Conservation (phyloP, 2,329 filamentous ascomycete genomes). For the Capronia americana region DNA sequence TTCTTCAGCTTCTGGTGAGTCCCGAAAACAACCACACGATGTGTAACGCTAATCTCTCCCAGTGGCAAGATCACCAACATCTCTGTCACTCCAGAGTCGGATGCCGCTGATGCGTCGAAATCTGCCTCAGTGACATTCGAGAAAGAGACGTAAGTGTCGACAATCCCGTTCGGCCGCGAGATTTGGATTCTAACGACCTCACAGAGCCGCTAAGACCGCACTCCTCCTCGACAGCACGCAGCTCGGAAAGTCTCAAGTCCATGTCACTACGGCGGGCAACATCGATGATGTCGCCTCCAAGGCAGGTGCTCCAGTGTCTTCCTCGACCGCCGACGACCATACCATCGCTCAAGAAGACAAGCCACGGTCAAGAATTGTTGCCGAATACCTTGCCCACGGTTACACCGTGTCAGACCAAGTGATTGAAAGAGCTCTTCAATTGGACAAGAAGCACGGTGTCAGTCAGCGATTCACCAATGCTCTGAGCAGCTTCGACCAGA, state of each 20-base stretch:
- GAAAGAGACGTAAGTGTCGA: slow-evolving; percentile 73
- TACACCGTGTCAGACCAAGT: slow-evolving; percentile 81
- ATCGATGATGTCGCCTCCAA: slow-evolving; percentile 68
- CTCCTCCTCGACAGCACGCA: slow-evolving; percentile 97
- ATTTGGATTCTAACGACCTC: slow-evolving; percentile 3
- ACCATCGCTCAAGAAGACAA: slow-evolving; percentile 96
- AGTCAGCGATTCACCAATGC: slow-evolving; percentile 78
- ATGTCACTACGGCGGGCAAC: slow-evolving; percentile 75
- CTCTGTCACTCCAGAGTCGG: slow-evolving; percentile 69
- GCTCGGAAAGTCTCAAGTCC: slow-evolving; percentile 75
- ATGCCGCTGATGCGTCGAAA: slow-evolving; percentile 68
- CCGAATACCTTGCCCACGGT: slow-evolving; percentile 95
- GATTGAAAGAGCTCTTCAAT: slow-evolving; percentile 80
- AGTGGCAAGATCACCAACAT: slow-evolving; percentile 91
- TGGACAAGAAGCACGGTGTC: slow-evolving; percentile 90
- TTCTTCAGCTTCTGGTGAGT: slow-evolving; percentile 95
- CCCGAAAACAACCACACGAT: neutral
- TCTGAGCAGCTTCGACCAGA: slow-evolving; percentile 77
- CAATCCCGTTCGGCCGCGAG: neutral
- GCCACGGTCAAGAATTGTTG: slow-evolving; percentile 88
- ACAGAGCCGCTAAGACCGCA: slow-evolving; percentile 85
- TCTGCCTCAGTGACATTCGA: slow-evolving; percentile 94
- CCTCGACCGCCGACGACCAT: slow-evolving; percentile 60
- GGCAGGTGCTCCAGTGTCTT: slow-evolving; percentile 62
- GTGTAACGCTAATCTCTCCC: slow-evolving; percentile 8